Conservation (phyloP, 306 rosid genomes). For the Trifolium fragiferum region DNA sequence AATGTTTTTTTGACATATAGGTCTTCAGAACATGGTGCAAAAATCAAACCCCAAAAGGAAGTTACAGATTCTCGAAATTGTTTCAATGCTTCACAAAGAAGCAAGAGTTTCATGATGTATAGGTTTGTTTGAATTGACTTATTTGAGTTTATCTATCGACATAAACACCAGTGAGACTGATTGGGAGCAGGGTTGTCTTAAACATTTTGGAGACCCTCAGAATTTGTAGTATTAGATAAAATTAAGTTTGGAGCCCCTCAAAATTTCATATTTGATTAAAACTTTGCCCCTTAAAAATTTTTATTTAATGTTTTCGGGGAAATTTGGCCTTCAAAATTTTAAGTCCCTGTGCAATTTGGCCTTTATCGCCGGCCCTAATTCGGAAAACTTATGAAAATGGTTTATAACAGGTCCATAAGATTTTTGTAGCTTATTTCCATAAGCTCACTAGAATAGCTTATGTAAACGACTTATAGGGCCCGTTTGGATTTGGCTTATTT, state of each 20-base stretch:
- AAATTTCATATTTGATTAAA: too few relatives aligned
- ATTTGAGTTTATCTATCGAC: neutral
- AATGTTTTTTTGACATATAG: conserved; percentile 21
- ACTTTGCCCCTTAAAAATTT: too few relatives aligned
- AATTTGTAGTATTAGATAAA: too few relatives aligned
- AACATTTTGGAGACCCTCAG: too few relatives aligned
- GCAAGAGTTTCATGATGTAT: neutral
- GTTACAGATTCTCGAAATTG: neutral
- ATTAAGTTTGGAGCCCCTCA: too few relatives aligned
- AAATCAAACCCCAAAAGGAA: conserved; percentile 32
- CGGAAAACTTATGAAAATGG: neutral
- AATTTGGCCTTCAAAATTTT: too few relatives aligned
- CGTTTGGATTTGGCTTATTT: too few relatives aligned
- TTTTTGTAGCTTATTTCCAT: neutral
- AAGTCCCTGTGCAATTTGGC: too few relatives aligned
- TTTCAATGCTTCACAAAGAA: conserved; percentile 26
- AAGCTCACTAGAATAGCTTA: neutral
- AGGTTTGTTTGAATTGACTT: neutral
- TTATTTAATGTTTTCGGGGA: too few relatives aligned
- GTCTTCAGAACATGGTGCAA: conserved; percentile 29
- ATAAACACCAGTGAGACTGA: too few relatives aligned
- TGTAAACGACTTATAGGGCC: neutral
- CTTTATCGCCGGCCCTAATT: too few relatives aligned
- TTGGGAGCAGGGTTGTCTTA: too few relatives aligned
- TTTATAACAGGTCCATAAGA: neutral